Base-by-base conservation (phyloP, 2,329 filamentous ascomycete species). In the Cercospora nicotianae region DNA sequence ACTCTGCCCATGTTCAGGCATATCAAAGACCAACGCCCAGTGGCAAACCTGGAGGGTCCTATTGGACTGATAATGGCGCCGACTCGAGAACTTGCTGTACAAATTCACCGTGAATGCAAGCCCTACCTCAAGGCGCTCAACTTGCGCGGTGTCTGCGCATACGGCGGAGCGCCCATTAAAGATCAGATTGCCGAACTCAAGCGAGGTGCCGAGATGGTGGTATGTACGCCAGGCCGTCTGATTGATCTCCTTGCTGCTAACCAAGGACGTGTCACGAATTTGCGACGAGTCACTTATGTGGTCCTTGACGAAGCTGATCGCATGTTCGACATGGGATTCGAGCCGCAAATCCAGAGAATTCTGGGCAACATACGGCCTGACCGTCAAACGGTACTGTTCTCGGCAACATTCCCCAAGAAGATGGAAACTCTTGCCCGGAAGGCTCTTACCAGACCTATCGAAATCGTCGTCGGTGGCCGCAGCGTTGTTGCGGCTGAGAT, bases 271-370 rank as follows among this genome's bases (percentile, higher is more conserved):
- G 94, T 98, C 9, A 96, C 94, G 12, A 98, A 96, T 76, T 84
- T 99, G 66, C 89, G 87, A 73, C 87, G 95, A 70, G 92, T 97
- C 12, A 95, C 93, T 0, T 99, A 98, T 78, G 89, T 97, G 26
- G 95, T 99, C 10, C 87, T 99, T 45, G 95, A 99, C 77, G 95
- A 99, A 81, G 95, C 95, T 59, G 95, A 99, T 80, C 91, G 95
- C 70, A 98, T 99, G 95, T 97, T 98, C 67, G 95, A 99, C 79
- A 98, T 99, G 95, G 95, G 95, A 13, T 99, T 99, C 77, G 94
- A 97, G 80, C 94, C 95, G 2, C 95, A 99, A 79, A 94, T 99
- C 64, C 95, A 95, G 88, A 97, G 96, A 80, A 95, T 99, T 67
- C 89, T 98, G 77, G 89, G 89, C 72, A 97, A 95, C 75, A 91